These are phyloP conservation scores for Auriculariales sp. DNA, from an alignment of 768 basidiomycete species.

Conservation along the genomic window DNA sequence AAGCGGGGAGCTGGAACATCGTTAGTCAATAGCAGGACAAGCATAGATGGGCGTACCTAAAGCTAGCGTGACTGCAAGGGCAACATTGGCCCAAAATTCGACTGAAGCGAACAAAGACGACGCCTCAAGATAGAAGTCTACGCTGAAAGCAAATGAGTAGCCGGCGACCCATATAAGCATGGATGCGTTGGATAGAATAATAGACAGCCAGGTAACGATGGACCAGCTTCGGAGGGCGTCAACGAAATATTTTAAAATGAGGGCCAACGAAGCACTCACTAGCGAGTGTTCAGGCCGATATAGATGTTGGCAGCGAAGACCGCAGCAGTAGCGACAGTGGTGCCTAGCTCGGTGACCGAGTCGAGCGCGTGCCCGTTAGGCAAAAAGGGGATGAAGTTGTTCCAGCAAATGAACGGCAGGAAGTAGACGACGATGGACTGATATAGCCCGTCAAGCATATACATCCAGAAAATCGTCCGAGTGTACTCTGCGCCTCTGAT, in stretches of 20 bases:
- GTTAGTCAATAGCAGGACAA: background rate
- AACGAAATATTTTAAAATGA: constrained; percentile 9
- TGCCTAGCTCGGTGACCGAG: constrained; percentile 77
- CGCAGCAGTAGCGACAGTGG: constrained; percentile 76
- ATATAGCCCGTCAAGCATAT: constrained; percentile 89
- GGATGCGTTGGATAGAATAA: constrained; percentile 63
- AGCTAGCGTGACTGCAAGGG: constrained; percentile 54
- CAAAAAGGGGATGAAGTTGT: constrained; percentile 20
- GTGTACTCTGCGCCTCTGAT: constrained; percentile 92
- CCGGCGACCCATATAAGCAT: constrained; percentile 78
- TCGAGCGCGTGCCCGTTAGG: constrained; percentile 65
- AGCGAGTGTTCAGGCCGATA: constrained; percentile 82
- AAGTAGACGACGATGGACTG: constrained; percentile 82
- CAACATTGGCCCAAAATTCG: constrained; percentile 71
- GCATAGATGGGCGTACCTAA: constrained; percentile 35
- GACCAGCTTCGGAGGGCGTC: constrained; percentile 43
- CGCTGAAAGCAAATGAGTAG: constrained; percentile 67
- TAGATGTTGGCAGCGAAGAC: constrained; percentile 82
- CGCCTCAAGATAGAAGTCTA: constrained; percentile 61
- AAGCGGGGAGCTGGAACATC: constrained; percentile 55
- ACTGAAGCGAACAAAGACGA: constrained; percentile 59
- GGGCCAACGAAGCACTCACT: constrained; percentile 40
- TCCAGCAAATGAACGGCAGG: constrained; percentile 76
- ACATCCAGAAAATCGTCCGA: constrained; percentile 80
- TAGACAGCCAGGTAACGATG: constrained; percentile 67